phyloP scores from a whole-genome alignment of 331 rosid genomes.

The Pyrus hybrid region DNA sequence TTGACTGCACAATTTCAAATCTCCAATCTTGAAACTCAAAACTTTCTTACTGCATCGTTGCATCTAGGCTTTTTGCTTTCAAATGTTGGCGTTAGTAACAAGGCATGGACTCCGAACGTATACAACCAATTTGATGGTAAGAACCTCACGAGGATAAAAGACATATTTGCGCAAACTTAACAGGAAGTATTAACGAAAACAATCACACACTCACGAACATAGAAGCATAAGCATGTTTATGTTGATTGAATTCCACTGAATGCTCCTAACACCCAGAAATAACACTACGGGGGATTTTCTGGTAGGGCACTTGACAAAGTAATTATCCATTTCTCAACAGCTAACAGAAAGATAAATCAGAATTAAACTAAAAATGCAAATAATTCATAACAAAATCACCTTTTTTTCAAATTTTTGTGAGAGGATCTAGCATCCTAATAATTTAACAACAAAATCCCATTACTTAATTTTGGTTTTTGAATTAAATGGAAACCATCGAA shows the following conservation, averaged over 20 bases:
- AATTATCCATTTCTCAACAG: not conserved
- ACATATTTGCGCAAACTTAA: not conserved
- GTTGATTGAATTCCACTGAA: not conserved
- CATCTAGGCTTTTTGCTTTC: not conserved
- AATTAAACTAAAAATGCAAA: not conserved
- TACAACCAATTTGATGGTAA: not conserved
- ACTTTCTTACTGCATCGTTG: not conserved
- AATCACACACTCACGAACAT: not conserved
- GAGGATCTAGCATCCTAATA: not conserved
- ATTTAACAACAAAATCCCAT: not conserved
- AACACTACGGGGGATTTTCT: no score
- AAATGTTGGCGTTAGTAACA: not conserved
- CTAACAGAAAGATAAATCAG: not conserved
- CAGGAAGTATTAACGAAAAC: not conserved
- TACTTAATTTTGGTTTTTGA: not conserved
- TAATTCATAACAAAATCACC: not conserved
- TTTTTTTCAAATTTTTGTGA: not conserved
- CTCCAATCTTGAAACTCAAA: not conserved
- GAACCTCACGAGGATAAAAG: not conserved
- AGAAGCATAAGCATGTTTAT: not conserved
- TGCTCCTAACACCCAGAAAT: no score
- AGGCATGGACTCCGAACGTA: not conserved
- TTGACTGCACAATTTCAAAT: not conserved
- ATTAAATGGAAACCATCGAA: not conserved
- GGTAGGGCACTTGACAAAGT: not conserved